phyloP scores from a whole-genome alignment of 2,329 filamentous ascomycete genomes.

The Beauveria varroae region DNA sequence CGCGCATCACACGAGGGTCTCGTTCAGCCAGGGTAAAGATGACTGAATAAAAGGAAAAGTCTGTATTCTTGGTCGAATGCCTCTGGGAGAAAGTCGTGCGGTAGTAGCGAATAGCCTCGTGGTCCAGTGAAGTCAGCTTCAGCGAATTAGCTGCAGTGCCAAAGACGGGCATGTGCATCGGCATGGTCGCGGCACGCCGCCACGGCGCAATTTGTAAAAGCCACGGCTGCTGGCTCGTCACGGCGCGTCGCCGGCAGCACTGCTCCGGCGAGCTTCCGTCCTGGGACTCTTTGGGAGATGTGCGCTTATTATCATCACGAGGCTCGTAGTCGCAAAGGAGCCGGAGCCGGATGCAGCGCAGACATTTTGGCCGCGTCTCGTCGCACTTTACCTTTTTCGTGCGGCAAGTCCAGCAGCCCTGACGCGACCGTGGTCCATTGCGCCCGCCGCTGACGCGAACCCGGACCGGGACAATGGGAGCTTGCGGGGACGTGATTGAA shows the following conservation, averaged over 20 bases:
- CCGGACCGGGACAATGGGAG: neutral
- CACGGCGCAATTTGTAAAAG: neutral
- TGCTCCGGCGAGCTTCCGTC: neutral
- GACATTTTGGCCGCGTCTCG: slow-evolving; percentile 21
- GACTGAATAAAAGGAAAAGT: slow-evolving; percentile 27
- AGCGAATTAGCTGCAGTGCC: slow-evolving; percentile 17
- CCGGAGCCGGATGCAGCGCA: slow-evolving; percentile 20
- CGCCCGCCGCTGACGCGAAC: slow-evolving; percentile 3
- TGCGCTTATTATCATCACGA: slow-evolving; percentile 6
- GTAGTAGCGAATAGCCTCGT: slow-evolving; percentile 29
- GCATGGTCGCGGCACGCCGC: neutral
- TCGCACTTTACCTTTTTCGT: slow-evolving; percentile 27
- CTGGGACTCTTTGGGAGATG: neutral
- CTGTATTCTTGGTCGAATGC: slow-evolving; percentile 30
- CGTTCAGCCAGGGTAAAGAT: slow-evolving; percentile 26
- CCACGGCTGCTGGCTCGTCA: slow-evolving; percentile 6
- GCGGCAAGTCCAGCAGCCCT: slow-evolving; percentile 23
- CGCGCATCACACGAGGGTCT: slow-evolving; percentile 30
- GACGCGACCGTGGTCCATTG: slow-evolving; percentile 15
- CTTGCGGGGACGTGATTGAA: neutral
- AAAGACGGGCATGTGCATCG: slow-evolving; percentile 12
- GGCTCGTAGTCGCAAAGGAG: slow-evolving; percentile 24
- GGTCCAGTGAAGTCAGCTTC: slow-evolving; percentile 22
- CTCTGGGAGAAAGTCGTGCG: slow-evolving; percentile 26
- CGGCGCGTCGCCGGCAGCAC: neutral